Percentiles rank a stretch among this genome's conserved stretches.
Evolutionary conservation across 2,329 filamentous ascomycete species (phyloP).

Genomic region (Fusarium secorum): DNA sequence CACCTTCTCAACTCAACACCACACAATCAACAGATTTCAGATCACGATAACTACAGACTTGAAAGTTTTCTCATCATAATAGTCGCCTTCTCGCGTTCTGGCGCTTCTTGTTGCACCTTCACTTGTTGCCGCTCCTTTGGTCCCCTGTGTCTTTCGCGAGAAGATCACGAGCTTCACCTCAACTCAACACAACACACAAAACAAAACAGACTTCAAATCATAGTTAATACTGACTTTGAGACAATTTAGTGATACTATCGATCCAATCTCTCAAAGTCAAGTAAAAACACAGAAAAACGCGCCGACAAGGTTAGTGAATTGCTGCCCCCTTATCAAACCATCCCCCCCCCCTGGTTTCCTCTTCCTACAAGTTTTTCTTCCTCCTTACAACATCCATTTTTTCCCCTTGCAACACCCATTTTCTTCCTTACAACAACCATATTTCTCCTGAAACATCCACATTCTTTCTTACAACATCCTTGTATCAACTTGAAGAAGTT

Average conservation of each 20-base stretch:
- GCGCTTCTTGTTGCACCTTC: not conserved
- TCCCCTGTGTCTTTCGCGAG: not conserved
- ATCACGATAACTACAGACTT: not conserved
- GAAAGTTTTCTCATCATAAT: fast-evolving
- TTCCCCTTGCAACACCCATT: not conserved
- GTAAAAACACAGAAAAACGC: not conserved
- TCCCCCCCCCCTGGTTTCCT: not conserved
- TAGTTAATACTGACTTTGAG: not conserved
- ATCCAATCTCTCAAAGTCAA: not conserved
- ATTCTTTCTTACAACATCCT: not conserved
- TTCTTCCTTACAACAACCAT: not conserved
- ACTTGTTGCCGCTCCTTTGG: not conserved
- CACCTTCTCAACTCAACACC: not conserved
- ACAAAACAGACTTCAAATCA: not conserved
- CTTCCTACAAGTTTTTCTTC: not conserved
- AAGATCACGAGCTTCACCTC: slow-evolving; percentile 1
- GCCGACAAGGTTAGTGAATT: slow-evolving; percentile 11
- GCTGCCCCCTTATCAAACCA: not conserved
- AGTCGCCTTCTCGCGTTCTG: not conserved
- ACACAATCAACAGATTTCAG: not conserved
- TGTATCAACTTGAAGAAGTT: not conserved
- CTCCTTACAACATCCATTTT: not conserved
- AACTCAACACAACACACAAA: not conserved
- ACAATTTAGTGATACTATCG: not conserved
- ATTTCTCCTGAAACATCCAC: not conserved